Conservation (phyloP, 768 basidiomycete species). For the Lactarius sanguifluus region DNA sequence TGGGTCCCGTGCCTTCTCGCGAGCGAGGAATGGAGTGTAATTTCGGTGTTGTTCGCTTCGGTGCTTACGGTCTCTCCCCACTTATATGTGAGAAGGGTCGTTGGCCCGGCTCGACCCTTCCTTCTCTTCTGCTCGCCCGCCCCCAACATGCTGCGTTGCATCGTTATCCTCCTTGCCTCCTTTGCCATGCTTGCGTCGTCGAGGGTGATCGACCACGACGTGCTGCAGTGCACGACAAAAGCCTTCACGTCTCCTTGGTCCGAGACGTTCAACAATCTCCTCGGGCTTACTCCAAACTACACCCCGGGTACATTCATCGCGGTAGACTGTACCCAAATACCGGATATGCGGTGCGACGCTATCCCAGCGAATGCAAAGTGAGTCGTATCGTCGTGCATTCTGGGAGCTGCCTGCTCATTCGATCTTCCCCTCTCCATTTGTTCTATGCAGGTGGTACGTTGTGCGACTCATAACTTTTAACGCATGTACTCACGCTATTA, state of each 20-base stretch:
- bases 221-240: slow-evolving; percentile 27
- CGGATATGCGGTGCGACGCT: slow-evolving; percentile 14
- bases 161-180: background rate
- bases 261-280: slow-evolving; percentile 19
- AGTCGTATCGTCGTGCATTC: background rate
- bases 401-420: background rate
- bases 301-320: slow-evolving; percentile 20
- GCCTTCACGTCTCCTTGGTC: slow-evolving; percentile 24
- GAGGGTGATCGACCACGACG: slow-evolving; percentile 14
- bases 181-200: slow-evolving; percentile 1
- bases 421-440: background rate
- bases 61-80: background rate
- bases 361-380: slow-evolving; percentile 20
- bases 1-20: background rate
- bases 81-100: background rate
- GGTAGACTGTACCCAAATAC: slow-evolving; percentile 21
- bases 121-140: background rate
- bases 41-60: slow-evolving; percentile 14
- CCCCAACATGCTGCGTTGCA: slow-evolving; percentile 7
- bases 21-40: slow-evolving; percentile 13
- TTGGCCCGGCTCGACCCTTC: background rate
- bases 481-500: background rate
- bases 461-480: background rate
- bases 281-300: slow-evolving; percentile 23
- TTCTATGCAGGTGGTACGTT: slow-evolving; percentile 20